Evolutionary conservation across 164 flowering plant genomes (phyloP), one percentile per base, ranked within the genome.

Genomic region (Dillenia suffruticosa): DNA sequence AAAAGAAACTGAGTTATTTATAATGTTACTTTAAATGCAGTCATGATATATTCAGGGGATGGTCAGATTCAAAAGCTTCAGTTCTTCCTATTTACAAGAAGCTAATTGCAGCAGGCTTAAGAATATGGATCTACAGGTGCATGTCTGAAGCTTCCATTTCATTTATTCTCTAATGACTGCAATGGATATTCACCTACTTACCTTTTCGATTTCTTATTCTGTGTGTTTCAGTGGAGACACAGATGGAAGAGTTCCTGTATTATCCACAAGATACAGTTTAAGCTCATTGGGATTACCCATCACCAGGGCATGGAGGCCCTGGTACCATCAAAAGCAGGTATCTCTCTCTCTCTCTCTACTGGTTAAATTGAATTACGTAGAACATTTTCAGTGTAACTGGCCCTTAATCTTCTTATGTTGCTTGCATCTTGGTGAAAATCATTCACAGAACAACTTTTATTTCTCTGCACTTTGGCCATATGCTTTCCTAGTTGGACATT

Each of bases 71-170:
- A 57, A 81, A 73, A 68, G 70, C 79, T 44, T 88, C 99, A 19
- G 86, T 90, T 71, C 79, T 92, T 57, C 96, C 97, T 8, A 95
- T 87, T 61, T 95, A 92, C 76, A 72, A 77, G 78, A 88, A 89
- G 69, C 92, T 95, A 7, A 87, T 92, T 68, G 76, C 73, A 60
- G 89, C 87, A 59, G 91, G 94, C 51, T 83, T 92, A 40, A 81
- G 84, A 72, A 88, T 95, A 44, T 95, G 99, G 99, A 82, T 95
- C 49, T 95, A 86, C 80, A 94, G 98, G 98, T 93, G 81, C 1
- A 60, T 57, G 46, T 14, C 48, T 44, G 13, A 17, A 8, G 5
- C 22, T 56, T 8, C 19, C 22, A 8, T 50, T n/a, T 13, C 40
- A 9, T 22, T 14, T 46, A 45, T 32, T n/a, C 22, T 49, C 48